Base-by-base conservation (phyloP, 2,329 filamentous ascomycete genomes). In the Colletotrichum graminicola region DNA sequence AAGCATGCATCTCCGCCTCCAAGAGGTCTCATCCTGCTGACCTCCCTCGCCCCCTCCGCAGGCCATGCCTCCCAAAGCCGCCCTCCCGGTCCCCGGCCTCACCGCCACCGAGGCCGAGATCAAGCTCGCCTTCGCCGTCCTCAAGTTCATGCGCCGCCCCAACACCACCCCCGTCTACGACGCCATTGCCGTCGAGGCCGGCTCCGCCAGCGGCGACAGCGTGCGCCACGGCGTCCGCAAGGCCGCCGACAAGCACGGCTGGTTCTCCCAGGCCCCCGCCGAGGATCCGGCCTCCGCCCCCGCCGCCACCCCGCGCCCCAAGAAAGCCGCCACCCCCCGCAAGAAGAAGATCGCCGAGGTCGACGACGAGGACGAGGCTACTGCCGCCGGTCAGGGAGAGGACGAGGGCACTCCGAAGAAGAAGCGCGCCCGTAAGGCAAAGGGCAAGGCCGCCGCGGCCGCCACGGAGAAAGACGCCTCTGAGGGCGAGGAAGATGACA, bases 351-450 rank as follows among this genome's bases (percentile, higher is more conserved):
- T 63, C 4, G 36, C 54, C 6, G 57, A 60, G 29, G 45, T 32
- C 8, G 39, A 16, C 8, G 54, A 64, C 14, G 54, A 54, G 21
- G 65, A 32, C 5, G 65, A n/a, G 5, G 39, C 39, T 18, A 18
- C 18, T 1, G 41, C 6, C 41, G 43, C 7, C 43, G 43, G 18
- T 5, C 21, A 47, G 45, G 21, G 45, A 47, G 45, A 47, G 3
- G 45, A 23, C 16, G 47, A 69, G 18, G 65, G 56, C 23, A 60
- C 69, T 14, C 69, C 69, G 1, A 41, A 47, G 29, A 71, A 55
- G 54, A 71, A 71, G 68, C 66, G 66, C 26, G 34, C 64, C 10
- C 69, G 69, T 45, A 68, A 68, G 52, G 57, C 59, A 36, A 59
- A 56, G 14, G 36, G 5, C 0, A 62, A 68, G 36, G 45, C 39